Base-by-base conservation (phyloP, 1,284 basidiomycete genomes). In the Trichosporon inkin region DNA sequence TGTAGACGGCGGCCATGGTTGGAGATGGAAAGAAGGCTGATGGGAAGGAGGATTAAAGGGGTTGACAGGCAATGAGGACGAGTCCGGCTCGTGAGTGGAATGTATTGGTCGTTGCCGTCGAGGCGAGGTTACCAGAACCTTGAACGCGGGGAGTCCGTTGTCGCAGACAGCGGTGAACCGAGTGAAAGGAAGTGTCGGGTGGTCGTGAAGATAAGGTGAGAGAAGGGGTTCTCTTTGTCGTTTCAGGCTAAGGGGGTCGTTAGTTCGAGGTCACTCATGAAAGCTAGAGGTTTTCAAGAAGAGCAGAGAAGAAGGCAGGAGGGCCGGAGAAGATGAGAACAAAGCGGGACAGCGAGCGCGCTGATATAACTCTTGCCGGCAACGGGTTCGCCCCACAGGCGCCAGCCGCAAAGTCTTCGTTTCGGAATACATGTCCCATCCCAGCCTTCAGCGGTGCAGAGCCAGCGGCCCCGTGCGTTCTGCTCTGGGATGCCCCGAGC, bases 51-150 rank as follows among this genome's bases (percentile, higher is more conserved):
- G 20, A 36, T 51, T 39, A 13, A 49, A 37, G 52, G 17, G 37
- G 47, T 53, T 34, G 39, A 28, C 36, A 52, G 14, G 10, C 22
- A 37, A 53, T 36, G 34, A 47, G 24, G 44, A 49, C 36, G 57
- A 62, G 60, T 20, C 60, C 57, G 40, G 60, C 60, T 62, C 60
- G 55, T 51, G 44, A 7, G 22, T n/a, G 6, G 22, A 32, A 49
- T 49, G 44, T 32, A 28, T 49, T 38, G n/a, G 20, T 34, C 39
- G 41, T 14, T 28, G 60, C 59, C 60, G 57, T 61, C 60, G 55
- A 61, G 60, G 62, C 60, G 39, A 64, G 60, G 63, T 64, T 61
- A 37, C 60, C 57, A 59, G 60, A 60, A 61, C 60, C 60, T 59
- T 39, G 59, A 22, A 19, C 24, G 16, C 20, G 34, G 24, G 17